Percentiles rank a stretch among this genome's conserved stretches.
Conservation (phyloP, 768 basidiomycete species). For the Chalciporus piperatus region DNA sequence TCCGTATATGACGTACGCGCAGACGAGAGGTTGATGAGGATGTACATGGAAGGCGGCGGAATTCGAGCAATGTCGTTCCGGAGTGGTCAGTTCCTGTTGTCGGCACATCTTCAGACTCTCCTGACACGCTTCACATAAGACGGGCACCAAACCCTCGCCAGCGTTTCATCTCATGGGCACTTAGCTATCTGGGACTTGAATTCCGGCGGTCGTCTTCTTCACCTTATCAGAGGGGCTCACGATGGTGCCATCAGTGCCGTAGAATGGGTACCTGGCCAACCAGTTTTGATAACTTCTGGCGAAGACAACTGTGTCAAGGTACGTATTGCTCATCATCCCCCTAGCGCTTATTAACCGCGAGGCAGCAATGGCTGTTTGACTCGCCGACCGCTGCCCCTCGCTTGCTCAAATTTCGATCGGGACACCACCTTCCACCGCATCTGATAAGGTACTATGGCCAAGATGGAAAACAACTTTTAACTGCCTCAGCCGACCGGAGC, state of each 20-base stretch:
- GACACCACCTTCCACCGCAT: constrained; percentile 89
- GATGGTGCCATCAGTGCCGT: constrained; percentile 79
- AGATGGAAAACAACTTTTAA: constrained; percentile 94
- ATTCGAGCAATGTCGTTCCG: constrained; percentile 80
- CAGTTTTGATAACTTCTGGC: constrained; percentile 83
- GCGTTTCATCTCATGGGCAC: constrained; percentile 82
- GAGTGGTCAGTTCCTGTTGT: constrained; percentile 57
- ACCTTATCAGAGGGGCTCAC: constrained; percentile 86
- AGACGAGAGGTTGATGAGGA: constrained; percentile 83
- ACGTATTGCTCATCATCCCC: constrained; percentile 7
- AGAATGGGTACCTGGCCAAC: constrained; percentile 93
- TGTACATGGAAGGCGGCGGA: constrained; percentile 87
- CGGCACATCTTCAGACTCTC: not conserved
- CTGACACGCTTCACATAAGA: constrained; percentile 44
- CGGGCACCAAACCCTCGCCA: constrained; percentile 84
- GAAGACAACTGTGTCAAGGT: constrained; percentile 97
- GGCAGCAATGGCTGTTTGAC: constrained; percentile 97
- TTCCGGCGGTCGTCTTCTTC: constrained; percentile 74
- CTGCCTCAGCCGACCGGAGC: constrained; percentile 85
- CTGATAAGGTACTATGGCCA: constrained; percentile 93
- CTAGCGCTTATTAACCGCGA: constrained; percentile 4
- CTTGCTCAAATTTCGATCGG: constrained; percentile 87
- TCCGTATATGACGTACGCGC: constrained; percentile 87
- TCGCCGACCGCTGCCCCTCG: constrained; percentile 83
- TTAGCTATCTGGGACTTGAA: constrained; percentile 94